Evolutionary conservation across 768 basidiomycete species (phyloP).

Genomic region (Pisolithus albus): DNA sequence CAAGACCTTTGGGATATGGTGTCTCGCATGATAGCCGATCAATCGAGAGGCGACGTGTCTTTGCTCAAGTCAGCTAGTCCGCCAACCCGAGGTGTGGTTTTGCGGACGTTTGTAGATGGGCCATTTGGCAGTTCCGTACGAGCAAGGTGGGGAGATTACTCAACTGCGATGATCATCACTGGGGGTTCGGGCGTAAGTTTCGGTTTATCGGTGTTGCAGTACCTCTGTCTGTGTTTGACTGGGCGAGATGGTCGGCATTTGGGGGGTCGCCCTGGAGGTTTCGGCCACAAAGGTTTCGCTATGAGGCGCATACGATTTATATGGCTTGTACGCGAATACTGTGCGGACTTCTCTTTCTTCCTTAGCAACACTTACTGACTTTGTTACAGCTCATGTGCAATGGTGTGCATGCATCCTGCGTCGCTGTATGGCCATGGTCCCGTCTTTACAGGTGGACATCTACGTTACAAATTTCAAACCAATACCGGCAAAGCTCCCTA

Average conservation of each 20-base stretch:
- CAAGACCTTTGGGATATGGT: constrained; percentile 56
- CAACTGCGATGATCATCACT: constrained; percentile 54
- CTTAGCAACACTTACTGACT: neutral
- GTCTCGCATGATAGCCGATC: constrained; percentile 29
- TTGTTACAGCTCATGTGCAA: constrained; percentile 54
- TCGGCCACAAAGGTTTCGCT: constrained; percentile 33
- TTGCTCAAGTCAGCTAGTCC: constrained; percentile 5
- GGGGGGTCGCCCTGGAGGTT: constrained; percentile 41
- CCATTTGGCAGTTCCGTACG: constrained; percentile 63
- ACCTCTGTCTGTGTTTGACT: constrained; percentile 51
- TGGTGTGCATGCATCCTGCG: constrained; percentile 68
- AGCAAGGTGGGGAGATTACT: constrained; percentile 51
- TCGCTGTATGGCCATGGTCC: constrained; percentile 52
- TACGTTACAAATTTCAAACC: constrained; percentile 60
- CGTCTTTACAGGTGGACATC: constrained; percentile 57
- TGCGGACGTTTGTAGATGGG: constrained; percentile 57
- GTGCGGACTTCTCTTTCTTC: constrained; percentile 34
- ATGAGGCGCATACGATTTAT: constrained; percentile 61
- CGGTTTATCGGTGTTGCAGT: constrained; percentile 59
- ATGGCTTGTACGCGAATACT: constrained; percentile 72
- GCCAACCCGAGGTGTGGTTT: constrained; percentile 43
- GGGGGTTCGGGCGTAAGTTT: constrained; percentile 78
- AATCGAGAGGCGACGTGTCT: constrained; percentile 21
- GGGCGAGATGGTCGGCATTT: constrained; percentile 45
- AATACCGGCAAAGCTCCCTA: constrained; percentile 9